These are phyloP conservation scores for Pseudogymnoascus sp. DNA, from an alignment of 2,329 filamentous ascomycete genomes.

Conservation along the genomic window DNA sequence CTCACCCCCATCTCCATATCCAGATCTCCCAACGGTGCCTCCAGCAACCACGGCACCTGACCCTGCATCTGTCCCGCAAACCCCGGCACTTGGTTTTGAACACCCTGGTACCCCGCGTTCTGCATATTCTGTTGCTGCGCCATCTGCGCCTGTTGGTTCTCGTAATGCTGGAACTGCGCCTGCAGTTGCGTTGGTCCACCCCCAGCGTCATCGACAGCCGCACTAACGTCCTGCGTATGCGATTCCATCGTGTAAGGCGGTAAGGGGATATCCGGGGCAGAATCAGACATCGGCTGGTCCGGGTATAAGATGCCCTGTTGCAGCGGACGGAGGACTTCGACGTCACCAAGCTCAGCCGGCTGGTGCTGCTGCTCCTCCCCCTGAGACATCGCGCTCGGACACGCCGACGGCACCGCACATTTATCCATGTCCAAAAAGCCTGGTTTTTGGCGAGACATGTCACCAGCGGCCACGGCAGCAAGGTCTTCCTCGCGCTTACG, in stretches of 20 bases:
- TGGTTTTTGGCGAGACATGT: constrained; percentile 1
- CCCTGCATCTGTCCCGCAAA: not conserved
- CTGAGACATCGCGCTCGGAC: not conserved
- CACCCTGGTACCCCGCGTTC: not conserved
- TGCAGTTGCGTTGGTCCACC: not conserved
- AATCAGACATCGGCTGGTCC: not conserved
- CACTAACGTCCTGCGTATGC: not conserved
- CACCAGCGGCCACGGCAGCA: constrained; percentile 16
- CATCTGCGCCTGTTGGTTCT: constrained; percentile 13
- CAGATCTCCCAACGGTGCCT: constrained; percentile 20
- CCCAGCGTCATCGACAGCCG: not conserved
- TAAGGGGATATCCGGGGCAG: not conserved
- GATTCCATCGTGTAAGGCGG: not conserved
- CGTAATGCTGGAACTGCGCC: constrained; percentile 1
- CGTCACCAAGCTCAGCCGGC: not conserved
- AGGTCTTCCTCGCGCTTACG: constrained; percentile 43
- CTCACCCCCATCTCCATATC: constrained; percentile 22
- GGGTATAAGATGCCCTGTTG: not conserved
- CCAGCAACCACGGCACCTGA: constrained; percentile 20
- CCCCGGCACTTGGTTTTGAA: not conserved
- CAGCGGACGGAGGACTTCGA: constrained; percentile 4
- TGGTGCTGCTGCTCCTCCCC: not conserved
- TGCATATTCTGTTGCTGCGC: constrained; percentile 1
- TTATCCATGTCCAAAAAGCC: not conserved
- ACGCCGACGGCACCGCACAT: not conserved